Percentiles rank a stretch among this genome's conserved stretches.
phyloP scores from a whole-genome alignment of 495 filamentous ascomycete genomes.

The Talaromyces trachyspermus region DNA sequence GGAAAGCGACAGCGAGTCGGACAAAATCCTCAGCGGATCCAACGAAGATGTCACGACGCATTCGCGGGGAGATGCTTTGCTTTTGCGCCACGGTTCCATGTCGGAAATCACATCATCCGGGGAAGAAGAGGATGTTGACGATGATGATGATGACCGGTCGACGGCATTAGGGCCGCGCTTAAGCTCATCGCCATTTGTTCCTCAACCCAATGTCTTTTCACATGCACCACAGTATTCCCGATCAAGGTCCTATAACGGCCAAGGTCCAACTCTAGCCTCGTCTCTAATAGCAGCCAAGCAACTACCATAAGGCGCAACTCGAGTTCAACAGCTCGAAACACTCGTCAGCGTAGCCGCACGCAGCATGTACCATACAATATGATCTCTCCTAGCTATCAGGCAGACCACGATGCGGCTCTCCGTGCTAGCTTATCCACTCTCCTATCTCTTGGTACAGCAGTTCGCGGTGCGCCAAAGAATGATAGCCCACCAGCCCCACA shows the following conservation, averaged over 20 bases:
- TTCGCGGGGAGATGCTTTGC: constrained; percentile 15
- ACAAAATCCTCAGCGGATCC: constrained; percentile 76
- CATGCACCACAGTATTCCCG: constrained; percentile 62
- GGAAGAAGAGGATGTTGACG: constrained; percentile 57
- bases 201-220: constrained; percentile 84
- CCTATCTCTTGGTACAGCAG: constrained; percentile 87
- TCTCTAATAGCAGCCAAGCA: constrained; percentile 33
- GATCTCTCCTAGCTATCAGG: constrained; percentile 68
- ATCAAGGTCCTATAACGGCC: constrained; percentile 37
- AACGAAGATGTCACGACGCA: constrained; percentile 59
- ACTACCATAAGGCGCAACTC: constrained; percentile 32
- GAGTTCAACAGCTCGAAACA: constrained; percentile 22
- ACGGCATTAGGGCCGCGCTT: constrained; percentile 67
- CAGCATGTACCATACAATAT: constrained; percentile 50
- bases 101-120: constrained; percentile 26
- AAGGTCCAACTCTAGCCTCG: constrained; percentile 32
- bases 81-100: constrained; percentile 14
- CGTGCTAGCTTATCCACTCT: constrained; percentile 88
- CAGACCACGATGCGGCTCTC: constrained; percentile 88
- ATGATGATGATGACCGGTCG: constrained; percentile 71
- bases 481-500: constrained; percentile 21
- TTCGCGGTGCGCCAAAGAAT: constrained; percentile 68
- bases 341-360: constrained; percentile 22
- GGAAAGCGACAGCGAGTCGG: constrained; percentile 78
- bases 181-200: constrained; percentile 59